phyloP scores from a whole-genome alignment of 192 early-diverging fungal species.

The Obelidium mucronatum region DNA sequence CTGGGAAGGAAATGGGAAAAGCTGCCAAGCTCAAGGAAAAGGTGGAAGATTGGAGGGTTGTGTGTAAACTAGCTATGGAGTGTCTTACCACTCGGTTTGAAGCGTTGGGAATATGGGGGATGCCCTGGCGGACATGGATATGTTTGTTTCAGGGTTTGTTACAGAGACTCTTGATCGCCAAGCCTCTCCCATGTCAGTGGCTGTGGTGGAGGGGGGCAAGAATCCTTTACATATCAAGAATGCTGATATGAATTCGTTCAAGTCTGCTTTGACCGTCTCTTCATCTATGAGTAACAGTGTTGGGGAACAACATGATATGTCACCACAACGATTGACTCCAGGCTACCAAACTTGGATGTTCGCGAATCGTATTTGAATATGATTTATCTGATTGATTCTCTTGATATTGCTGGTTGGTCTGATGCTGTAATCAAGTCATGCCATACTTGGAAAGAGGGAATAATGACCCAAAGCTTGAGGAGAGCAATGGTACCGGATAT shows the following conservation, averaged over 20 bases:
- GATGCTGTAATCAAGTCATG: conserved; percentile 10
- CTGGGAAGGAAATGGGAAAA: conserved; percentile 1
- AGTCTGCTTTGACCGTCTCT: not conserved
- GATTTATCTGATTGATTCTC: conserved; percentile 25
- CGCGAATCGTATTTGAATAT: conserved; percentile 22
- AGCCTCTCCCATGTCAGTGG: not conserved
- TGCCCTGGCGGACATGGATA: conserved; percentile 22
- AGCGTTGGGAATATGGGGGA: conserved; percentile 20
- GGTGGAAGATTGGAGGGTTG: conserved; percentile 41
- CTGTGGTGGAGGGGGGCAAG: not conserved
- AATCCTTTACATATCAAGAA: conserved; percentile 1
- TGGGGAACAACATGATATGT: conserved; percentile 1
- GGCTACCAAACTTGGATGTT: not conserved
- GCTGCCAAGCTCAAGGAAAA: conserved; percentile 28
- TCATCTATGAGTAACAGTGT: conserved; percentile 21
- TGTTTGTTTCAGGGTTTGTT: not conserved
- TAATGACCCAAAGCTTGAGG: conserved; percentile 12
- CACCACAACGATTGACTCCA: not conserved
- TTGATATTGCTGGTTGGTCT: conserved; percentile 17
- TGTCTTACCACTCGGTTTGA: conserved; percentile 27
- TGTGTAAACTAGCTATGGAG: conserved; percentile 42
- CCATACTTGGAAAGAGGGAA: not conserved
- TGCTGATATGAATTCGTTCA: conserved; percentile 3
- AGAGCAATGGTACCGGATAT: not conserved
- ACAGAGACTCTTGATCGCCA: not conserved